Conservation (phyloP, 1,284 basidiomycete genomes). For the Ceratobasidium sp. region DNA sequence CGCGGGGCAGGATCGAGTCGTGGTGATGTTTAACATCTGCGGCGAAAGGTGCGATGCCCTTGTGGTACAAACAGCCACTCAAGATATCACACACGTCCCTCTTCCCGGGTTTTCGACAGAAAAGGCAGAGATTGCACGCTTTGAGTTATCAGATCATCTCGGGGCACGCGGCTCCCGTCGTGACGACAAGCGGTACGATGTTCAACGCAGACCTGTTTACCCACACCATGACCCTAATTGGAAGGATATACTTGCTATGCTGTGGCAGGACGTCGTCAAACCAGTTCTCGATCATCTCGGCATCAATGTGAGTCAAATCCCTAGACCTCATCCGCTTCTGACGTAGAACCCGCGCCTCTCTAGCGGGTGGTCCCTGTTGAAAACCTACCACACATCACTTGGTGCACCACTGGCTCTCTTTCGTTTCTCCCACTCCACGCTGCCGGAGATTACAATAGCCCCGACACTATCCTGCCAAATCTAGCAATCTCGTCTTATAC, state of each 20-base stretch:
- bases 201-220: background rate
- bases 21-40: background rate
- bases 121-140: no score
- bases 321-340: no score
- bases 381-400: background rate
- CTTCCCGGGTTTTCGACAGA: background rate
- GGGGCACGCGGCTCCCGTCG: no score
- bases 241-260: background rate
- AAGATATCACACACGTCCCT: background rate
- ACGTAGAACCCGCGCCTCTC: background rate
- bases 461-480: background rate
- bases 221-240: no score
- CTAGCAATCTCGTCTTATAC: background rate
- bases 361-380: background rate
- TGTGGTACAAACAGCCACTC: background rate
- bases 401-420: background rate
- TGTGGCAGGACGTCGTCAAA: background rate
- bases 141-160: background rate
- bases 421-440: background rate
- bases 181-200: background rate
- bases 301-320: background rate
- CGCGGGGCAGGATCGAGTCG: background rate
- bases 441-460: background rate
- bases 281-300: constrained; percentile 8
- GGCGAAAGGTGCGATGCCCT: background rate